Percentiles rank a stretch among this genome's conserved stretches.
These are phyloP conservation scores for Ceriops decandra DNA, from an alignment of 345 rosid genomes.

Conservation along the genomic window DNA sequence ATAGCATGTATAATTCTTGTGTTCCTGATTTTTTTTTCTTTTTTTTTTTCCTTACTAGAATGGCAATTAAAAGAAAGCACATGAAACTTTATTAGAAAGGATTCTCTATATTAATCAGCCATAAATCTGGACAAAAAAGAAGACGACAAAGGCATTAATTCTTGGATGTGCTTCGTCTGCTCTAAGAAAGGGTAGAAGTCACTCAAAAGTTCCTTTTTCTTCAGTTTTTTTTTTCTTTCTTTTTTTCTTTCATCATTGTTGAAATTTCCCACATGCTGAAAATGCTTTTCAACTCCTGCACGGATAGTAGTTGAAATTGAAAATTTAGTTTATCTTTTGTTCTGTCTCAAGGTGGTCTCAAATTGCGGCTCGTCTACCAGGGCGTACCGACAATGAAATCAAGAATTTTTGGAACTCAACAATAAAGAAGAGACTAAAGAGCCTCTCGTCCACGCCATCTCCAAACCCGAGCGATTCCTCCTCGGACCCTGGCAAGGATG, in stretches of 20 bases:
- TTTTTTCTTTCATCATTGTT: not conserved
- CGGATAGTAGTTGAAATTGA: not conserved
- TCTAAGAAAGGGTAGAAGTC: too few relatives aligned
- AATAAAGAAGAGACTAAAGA: constrained; percentile 83
- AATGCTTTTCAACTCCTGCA: too few relatives aligned
- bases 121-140: too few relatives aligned
- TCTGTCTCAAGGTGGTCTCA: constrained; percentile 80
- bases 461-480: constrained; percentile 66
- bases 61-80: too few relatives aligned
- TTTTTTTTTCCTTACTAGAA: too few relatives aligned
- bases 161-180: too few relatives aligned
- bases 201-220: not conserved
- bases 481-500: constrained; percentile 45
- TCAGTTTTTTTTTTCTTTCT: not conserved
- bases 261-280: not conserved
- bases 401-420: constrained; percentile 99
- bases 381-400: constrained; percentile 95
- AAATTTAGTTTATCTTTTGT: not conserved
- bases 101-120: too few relatives aligned
- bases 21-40: too few relatives aligned
- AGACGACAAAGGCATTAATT: too few relatives aligned
- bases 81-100: too few relatives aligned
- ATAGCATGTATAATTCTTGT: too few relatives aligned
- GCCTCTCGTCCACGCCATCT: constrained; percentile 42
- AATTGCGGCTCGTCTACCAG: constrained; percentile 94